Conservation (phyloP, 106 monocot genomes). For the Dendrobium huoshanense region DNA sequence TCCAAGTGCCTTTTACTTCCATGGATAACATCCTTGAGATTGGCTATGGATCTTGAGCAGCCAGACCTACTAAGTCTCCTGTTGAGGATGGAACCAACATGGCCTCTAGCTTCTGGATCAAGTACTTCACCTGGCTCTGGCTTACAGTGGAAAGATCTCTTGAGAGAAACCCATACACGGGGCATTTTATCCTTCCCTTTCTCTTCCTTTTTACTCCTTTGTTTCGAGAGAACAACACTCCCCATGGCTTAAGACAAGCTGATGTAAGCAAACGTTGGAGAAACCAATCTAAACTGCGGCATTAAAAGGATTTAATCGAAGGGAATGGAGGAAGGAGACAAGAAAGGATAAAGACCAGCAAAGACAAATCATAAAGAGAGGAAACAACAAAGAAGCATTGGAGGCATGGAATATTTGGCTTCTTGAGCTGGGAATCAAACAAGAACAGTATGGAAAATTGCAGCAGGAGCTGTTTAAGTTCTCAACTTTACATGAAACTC, state of each 20-base stretch:
- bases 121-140: slow-evolving; percentile 72
- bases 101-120: slow-evolving; percentile 43
- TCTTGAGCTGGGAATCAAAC: slow-evolving; percentile 1
- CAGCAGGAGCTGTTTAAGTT: neutral
- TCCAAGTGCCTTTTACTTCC: slow-evolving; percentile 75
- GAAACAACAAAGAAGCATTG: neutral
- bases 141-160: slow-evolving; percentile 67
- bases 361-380: neutral
- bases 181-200: slow-evolving; percentile 26
- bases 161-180: slow-evolving; percentile 32
- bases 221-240: neutral
- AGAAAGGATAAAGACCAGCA: neutral
- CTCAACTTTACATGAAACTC: no score
- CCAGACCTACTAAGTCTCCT: slow-evolving; percentile 50
- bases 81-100: slow-evolving; percentile 33
- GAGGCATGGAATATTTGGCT: neutral
- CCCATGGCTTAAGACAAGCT: neutral
- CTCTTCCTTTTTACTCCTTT: neutral
- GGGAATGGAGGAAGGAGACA: neutral
- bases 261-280: neutral
- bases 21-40: slow-evolving; percentile 78
- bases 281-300: neutral
- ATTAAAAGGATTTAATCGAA: neutral
- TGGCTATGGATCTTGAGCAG: slow-evolving; percentile 82
- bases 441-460: neutral